These are phyloP conservation scores for Talaromyces nanjingensis DNA, from an alignment of 495 filamentous ascomycete species.

Conservation along the genomic window DNA sequence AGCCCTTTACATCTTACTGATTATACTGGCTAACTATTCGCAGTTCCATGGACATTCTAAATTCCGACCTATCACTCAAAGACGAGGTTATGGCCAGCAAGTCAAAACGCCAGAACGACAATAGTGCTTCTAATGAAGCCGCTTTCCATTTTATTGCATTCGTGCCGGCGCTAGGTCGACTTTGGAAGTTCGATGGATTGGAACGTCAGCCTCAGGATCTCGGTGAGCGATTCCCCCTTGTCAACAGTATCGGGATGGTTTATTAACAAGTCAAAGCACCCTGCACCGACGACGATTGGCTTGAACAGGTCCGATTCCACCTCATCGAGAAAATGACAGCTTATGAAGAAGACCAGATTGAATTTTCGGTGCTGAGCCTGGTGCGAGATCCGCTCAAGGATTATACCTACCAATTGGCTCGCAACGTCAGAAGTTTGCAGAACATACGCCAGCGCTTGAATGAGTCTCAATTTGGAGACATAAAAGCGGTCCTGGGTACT, in stretches of 20 bases:
- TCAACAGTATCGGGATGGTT: not conserved
- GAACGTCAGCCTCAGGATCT: slow-evolving; percentile 64
- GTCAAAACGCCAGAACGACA: slow-evolving; percentile 30
- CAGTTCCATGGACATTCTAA: slow-evolving; percentile 71
- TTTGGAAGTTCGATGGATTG: slow-evolving; percentile 91
- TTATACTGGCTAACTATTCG: not conserved
- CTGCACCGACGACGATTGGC: slow-evolving; percentile 40
- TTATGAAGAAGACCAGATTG: slow-evolving; percentile 47
- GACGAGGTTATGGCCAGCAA: slow-evolving; percentile 47
- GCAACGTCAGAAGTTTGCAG: slow-evolving; percentile 38
- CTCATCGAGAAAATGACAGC: slow-evolving; percentile 45
- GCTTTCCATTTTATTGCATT: slow-evolving; percentile 87
- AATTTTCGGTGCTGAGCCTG: slow-evolving; percentile 51
- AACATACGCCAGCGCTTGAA: slow-evolving; percentile 28
- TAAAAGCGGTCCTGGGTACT: not conserved
- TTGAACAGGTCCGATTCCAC: slow-evolving; percentile 37
- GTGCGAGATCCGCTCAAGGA: slow-evolving; percentile 43
- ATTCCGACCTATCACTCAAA: slow-evolving; percentile 63
- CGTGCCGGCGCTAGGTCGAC: slow-evolving; percentile 62
- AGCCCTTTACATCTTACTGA: not conserved
- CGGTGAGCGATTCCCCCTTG: slow-evolving; percentile 37
- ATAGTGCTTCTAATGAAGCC: slow-evolving; percentile 40
- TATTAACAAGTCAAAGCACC: slow-evolving; percentile 18
- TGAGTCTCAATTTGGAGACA: slow-evolving; percentile 1
- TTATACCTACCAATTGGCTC: slow-evolving; percentile 33